Evolutionary conservation across 345 rosid genomes (phyloP).

Genomic region (Bruguiera parviflora): DNA sequence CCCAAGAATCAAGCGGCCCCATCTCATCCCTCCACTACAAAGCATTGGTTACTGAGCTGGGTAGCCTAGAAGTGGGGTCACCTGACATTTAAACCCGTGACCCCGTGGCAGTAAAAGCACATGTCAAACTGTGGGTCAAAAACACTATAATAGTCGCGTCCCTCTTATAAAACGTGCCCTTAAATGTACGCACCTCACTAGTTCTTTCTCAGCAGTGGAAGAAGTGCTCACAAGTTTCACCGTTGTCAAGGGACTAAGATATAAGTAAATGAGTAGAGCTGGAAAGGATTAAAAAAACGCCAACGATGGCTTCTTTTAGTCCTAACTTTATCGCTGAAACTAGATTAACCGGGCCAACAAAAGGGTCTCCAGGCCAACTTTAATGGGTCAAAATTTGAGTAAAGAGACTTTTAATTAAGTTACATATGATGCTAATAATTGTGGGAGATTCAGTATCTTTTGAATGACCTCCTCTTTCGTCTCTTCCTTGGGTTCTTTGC

Average conservation of each 20-base stretch:
- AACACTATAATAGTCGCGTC: neutral
- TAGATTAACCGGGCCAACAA: neutral
- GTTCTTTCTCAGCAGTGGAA: constrained; percentile 49
- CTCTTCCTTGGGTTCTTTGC: constrained; percentile 41
- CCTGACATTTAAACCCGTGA: neutral
- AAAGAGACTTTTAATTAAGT: too few species aligned
- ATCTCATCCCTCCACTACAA: too few species aligned
- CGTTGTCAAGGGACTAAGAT: neutral
- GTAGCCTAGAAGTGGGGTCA: neutral
- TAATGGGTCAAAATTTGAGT: too few species aligned
- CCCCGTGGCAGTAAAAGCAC: neutral
- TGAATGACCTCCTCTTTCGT: constrained; percentile 54
- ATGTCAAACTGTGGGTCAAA: neutral
- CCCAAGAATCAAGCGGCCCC: too few species aligned
- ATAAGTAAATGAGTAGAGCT: neutral
- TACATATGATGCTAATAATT: too few species aligned
- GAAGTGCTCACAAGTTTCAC: constrained; percentile 26
- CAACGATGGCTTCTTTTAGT: neutral
- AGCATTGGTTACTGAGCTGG: neutral
- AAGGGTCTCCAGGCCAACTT: neutral
- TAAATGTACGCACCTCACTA: constrained; percentile 7
- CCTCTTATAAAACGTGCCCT: constrained; percentile 31
- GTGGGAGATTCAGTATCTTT: neutral
- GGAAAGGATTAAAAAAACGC: neutral
- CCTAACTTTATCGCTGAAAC: neutral